Evolutionary conservation across 805 yeast genomes (phyloP).

Genomic region (Pichia kluyveri): DNA sequence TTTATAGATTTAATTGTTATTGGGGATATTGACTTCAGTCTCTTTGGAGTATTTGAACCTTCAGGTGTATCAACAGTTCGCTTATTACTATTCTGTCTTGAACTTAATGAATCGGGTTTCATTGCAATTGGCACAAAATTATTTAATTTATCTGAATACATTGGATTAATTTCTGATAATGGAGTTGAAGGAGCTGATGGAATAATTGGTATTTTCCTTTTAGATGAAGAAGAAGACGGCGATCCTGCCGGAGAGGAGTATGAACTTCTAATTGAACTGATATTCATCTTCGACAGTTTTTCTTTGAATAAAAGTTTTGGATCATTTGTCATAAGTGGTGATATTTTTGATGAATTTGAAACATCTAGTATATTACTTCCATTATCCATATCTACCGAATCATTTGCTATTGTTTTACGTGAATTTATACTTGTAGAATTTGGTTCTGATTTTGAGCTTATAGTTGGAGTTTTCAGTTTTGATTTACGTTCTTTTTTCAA

Average conservation of each 20-base stretch:
- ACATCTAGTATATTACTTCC: background rate
- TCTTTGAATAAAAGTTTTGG: conserved; percentile 30
- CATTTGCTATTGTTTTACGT: background rate
- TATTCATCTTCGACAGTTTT: conserved; percentile 24
- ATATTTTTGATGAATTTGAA: conserved; percentile 21
- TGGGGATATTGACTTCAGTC: conserved; percentile 23
- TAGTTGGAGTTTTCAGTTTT: conserved; percentile 15
- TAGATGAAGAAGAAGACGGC: conserved; percentile 7
- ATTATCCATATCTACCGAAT: background rate
- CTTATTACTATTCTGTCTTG: conserved; percentile 10
- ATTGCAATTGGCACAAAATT: conserved; percentile 14
- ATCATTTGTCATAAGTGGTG: conserved; percentile 39
- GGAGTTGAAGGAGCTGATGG: conserved; percentile 14
- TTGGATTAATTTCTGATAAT: conserved; percentile 10
- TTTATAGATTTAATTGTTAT: conserved; percentile 27
- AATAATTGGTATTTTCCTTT: conserved; percentile 3
- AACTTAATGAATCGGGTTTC: conserved; percentile 7
- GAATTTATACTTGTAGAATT: background rate
- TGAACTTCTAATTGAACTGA: conserved; percentile 22
- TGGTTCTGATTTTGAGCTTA: conserved; percentile 14
- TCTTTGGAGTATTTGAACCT: conserved; percentile 3
- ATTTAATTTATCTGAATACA: conserved; percentile 11
- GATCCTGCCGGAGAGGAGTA: conserved; percentile 7
- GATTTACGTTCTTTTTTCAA: background rate
- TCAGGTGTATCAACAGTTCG: background rate